Evolutionary conservation across 2,329 filamentous ascomycete species (phyloP), one percentile per base, ranked within the genome.

Genomic region (Neonectria hederae): DNA sequence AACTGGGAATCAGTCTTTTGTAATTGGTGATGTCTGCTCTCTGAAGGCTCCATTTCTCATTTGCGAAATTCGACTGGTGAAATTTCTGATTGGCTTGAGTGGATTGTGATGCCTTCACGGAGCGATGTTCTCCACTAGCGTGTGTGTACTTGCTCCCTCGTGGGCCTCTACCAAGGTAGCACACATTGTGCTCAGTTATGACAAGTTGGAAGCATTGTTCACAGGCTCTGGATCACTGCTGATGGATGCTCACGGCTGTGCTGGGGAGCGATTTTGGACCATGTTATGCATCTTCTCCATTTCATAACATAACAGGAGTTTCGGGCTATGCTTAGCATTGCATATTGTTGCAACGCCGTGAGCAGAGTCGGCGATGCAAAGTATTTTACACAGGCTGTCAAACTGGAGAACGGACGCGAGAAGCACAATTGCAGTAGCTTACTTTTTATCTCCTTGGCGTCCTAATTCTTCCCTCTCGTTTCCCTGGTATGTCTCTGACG

Each of bases 41-140:
- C 42, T 24, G 30, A 22, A 24, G 56, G 24, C 26, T 53, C 48
- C 56, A 53, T 45, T 45, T 7, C 46, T 59, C 48, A 59, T 45
- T 59, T 53, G 7, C 22, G 13, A 45, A 21, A 8, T 24, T 21
- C 5, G 5, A 35, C 28, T 46, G 2, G 26, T 9, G 26, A 5
- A n/a, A 13, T 49, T 19, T 21, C 46, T 30, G 17, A 49, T 32
- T 49, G 46, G 46, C 9, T 30, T n/a, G 19, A 21, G 22, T 35
- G 11, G 53, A 26, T 26, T 24, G 53, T 22, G 38, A 17, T 55
- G 22, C n/a, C 26, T 55, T 21, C 17, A 22, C 9, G n/a, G n/a
- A 10, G 14, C 8, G 5, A 2, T 30, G 7, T 42, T 42, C 24
- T 43, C 22, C 35, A 28, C 22, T 13, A 42, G 26, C 17, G 5